phyloP scores from a whole-genome alignment of 2,329 filamentous ascomycete species.

The Neonectria hederae region DNA sequence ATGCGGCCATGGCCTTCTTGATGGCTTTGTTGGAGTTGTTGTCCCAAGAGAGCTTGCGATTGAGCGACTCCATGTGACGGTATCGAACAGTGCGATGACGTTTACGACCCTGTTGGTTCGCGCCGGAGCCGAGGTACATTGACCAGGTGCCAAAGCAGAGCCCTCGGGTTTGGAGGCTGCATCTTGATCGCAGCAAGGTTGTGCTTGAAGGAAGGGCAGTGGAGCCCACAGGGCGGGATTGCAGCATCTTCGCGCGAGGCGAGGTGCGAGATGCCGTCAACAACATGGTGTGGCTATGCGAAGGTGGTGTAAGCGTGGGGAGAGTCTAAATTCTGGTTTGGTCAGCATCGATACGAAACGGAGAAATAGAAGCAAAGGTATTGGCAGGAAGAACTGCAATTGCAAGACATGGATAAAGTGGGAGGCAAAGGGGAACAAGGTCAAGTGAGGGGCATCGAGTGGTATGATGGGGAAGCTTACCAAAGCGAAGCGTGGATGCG shows the following conservation, averaged over 20 bases:
- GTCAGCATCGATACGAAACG: constrained; percentile 6
- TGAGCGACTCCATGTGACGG: constrained; percentile 57
- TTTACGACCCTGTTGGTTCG: constrained; percentile 53
- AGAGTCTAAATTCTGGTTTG: not conserved
- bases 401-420: not conserved
- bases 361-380: not conserved
- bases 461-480: constrained; percentile 3
- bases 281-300: constrained; percentile 34
- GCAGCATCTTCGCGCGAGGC: constrained; percentile 43
- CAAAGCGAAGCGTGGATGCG: constrained; percentile 6
- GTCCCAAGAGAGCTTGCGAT: constrained; percentile 58
- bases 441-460: not conserved
- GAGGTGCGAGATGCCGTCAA: constrained; percentile 41
- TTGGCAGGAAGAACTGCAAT: not conserved
- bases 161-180: constrained; percentile 46
- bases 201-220: constrained; percentile 25
- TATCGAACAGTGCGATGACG: constrained; percentile 55
- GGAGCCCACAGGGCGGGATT: constrained; percentile 25
- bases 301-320: constrained; percentile 4
- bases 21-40: constrained; percentile 51
- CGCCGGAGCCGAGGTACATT: constrained; percentile 52
- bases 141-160: constrained; percentile 62
- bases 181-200: constrained; percentile 29
- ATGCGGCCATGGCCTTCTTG: constrained; percentile 53
- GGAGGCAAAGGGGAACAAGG: not conserved